Evolutionary conservation across 2,329 filamentous ascomycete genomes (phyloP).

Genomic region (Sclerotinia glacialis): DNA sequence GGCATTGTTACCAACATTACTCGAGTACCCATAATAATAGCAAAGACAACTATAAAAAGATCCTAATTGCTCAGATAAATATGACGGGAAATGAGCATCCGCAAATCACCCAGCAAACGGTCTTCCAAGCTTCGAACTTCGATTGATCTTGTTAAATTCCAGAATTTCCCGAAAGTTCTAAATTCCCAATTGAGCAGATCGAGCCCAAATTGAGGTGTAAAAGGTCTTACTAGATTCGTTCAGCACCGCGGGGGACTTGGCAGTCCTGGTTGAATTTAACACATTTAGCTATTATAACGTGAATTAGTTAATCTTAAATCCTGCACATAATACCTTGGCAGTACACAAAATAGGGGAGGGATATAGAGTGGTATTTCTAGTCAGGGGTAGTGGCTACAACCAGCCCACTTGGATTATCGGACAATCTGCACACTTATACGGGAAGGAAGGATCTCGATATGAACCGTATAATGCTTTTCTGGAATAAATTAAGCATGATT

Average conservation of each 20-base stretch:
- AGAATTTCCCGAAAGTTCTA: not conserved
- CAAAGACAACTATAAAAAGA: not conserved
- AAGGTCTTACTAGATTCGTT: not conserved
- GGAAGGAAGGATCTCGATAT: not conserved
- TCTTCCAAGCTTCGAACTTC: constrained; percentile 3
- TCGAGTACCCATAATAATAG: not conserved
- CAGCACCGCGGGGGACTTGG: not conserved
- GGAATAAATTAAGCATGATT: not conserved
- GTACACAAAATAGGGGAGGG: constrained; percentile 10
- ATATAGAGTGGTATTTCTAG: not conserved
- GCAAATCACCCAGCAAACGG: not conserved
- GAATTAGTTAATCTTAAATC: constrained; percentile 11
- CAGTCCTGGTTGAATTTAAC: not conserved
- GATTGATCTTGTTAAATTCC: constrained; percentile 3
- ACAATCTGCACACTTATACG: not conserved
- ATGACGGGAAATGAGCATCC: constrained; percentile 9
- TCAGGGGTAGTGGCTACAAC: constrained; percentile 10
- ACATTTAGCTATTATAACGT: constrained; percentile 4
- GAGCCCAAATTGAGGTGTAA: not conserved
- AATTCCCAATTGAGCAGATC: not conserved
- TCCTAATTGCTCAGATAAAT: not conserved
- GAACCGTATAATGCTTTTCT: not conserved
- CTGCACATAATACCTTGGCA: constrained; percentile 11
- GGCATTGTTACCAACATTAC: constrained; percentile 4
- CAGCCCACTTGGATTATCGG: not conserved